Base-by-base conservation (phyloP, 2,329 filamentous ascomycete species). In the Paecilomyces sp. region DNA sequence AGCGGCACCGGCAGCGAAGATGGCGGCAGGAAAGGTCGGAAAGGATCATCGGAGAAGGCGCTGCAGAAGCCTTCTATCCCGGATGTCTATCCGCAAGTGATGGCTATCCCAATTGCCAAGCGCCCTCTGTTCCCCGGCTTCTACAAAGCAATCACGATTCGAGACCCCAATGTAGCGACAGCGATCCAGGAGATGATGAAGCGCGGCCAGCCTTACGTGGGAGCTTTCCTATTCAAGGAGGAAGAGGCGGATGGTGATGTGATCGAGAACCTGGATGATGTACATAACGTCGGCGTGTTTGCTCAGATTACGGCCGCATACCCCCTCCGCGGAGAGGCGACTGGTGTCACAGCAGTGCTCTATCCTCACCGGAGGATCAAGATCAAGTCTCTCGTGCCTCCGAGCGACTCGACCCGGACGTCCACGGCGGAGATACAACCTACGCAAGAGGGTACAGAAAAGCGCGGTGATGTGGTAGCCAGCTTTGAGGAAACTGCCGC, bases 111-210 rank as follows among this genome's bases (percentile, higher is more conserved):
- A 7, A 97, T 99, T 68, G 90, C 91, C 30, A 92, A 95, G 74
- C 85, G 94, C 57, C 94, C 94, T 11, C 80, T 99, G 12, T 99
- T 97, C 76, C 94, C 94, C 1, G 94, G 94, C 1, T 99, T 97
- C 77, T 99, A 99, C 80, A 99, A 99, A 77, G 93, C 94, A 9
- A 94, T 99, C 66, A 99, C 93, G 3, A 96, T 99, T 66, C 88
- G 91, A 72, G 92, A 99, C 70, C 90, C 90, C 18, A 90, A 94
- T 67, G 94, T 99, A 36, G 89, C 92, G 13, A 87, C 88, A 47
- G 94, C 94, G 24, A 96, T 99, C 65, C 89, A 92, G 60, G 95
- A 99, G 72, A 94, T 96, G 83, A 91, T 97, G 73, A 96, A 96
- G 82, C 85, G 93, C 57, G 94, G 94, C 0, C 95, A 99, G 75